These are phyloP conservation scores for Dioszegia aurantiaca DNA, from an alignment of 768 basidiomycete species.

Conservation along the genomic window DNA sequence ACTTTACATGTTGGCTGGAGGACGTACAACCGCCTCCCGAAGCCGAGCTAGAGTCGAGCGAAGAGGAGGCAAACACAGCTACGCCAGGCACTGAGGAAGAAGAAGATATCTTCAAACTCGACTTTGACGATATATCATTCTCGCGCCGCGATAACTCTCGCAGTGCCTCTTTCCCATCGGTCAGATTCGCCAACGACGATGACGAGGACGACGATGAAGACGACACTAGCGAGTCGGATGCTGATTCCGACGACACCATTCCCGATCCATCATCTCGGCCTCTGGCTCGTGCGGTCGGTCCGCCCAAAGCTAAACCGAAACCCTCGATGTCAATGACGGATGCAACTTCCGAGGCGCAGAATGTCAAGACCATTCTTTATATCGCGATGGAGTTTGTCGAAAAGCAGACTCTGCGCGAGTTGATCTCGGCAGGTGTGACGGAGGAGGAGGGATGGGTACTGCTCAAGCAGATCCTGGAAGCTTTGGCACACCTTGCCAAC, in stretches of 20 bases:
- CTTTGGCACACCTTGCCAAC: conserved; percentile 81
- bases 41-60: conserved; percentile 5
- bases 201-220: conserved; percentile 55
- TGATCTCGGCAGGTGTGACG: conserved; percentile 63
- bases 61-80: conserved; percentile 7
- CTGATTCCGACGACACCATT: conserved; percentile 40
- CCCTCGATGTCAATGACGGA: conserved; percentile 34
- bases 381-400: conserved; percentile 75
- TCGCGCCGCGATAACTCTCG: conserved; percentile 48
- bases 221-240: neutral
- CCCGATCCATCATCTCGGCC: conserved; percentile 9
- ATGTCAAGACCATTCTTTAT: conserved; percentile 64
- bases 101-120: conserved; percentile 63
- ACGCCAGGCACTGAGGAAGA: conserved; percentile 11
- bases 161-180: conserved; percentile 71
- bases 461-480: conserved; percentile 85
- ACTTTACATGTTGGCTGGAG: conserved; percentile 57
- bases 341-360: conserved; percentile 29
- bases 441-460: conserved; percentile 87
- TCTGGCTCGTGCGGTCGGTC: neutral
- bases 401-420: conserved; percentile 80
- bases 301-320: neutral
- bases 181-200: conserved; percentile 63
- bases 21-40: conserved; percentile 27
- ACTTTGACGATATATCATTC: conserved; percentile 61